Evolutionary conservation across 176 grass and related monocot genomes (phyloP).

Genomic region (Oryza rufipogon): DNA sequence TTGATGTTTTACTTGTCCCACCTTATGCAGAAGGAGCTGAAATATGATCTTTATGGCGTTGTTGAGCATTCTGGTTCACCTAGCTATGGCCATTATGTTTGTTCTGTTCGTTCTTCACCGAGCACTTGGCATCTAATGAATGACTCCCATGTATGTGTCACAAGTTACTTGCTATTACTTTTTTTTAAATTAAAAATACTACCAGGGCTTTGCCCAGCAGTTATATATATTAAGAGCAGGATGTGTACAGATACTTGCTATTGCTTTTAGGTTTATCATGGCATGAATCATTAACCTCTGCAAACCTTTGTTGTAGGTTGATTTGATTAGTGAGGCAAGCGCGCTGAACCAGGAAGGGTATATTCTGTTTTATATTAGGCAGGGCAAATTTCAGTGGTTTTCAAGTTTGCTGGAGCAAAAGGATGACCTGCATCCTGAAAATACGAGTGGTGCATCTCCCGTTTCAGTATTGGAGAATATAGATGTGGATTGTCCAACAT

Average conservation of each 20-base stretch:
- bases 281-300: conserved; percentile 19
- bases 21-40: conserved; percentile 53
- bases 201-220: too few species aligned
- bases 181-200: not conserved
- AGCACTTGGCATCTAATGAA: conserved; percentile 73
- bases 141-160: conserved; percentile 65
- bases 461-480: conserved; percentile 68
- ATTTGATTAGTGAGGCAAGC: conserved; percentile 48
- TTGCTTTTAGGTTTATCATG: not conserved
- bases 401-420: conserved; percentile 60
- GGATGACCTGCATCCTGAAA: conserved; percentile 33
- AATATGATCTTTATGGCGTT: conserved; percentile 89
- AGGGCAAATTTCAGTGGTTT: conserved; percentile 80
- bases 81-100: conserved; percentile 82
- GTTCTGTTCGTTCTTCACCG: conserved; percentile 74
- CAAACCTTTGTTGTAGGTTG: conserved; percentile 58
- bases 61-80: conserved; percentile 71
- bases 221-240: too few species aligned
- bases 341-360: conserved; percentile 77
- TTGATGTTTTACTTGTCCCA: conserved; percentile 33
- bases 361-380: conserved; percentile 87
- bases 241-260: not conserved
- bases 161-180: conserved; percentile 26
- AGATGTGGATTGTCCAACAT: conserved; percentile 41
- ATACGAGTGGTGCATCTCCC: conserved; percentile 55